Conservation (phyloP, 371 early-diverging fungal species). For the Rhizopus delemar region DNA sequence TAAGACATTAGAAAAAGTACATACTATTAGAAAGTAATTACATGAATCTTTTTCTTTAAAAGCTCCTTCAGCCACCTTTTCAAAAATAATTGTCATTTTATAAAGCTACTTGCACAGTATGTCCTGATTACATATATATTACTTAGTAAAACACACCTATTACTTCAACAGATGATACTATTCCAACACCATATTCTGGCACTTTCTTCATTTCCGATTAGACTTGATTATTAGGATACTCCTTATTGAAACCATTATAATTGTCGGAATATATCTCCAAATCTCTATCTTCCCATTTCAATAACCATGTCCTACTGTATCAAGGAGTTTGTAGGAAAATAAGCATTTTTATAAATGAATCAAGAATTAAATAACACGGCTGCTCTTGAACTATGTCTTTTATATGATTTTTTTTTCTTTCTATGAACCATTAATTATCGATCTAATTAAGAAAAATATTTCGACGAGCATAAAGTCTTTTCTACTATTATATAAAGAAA, state of each 20-base stretch:
- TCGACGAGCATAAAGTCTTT: conserved; percentile 10
- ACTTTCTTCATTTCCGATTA: conserved; percentile 8
- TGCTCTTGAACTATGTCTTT: conserved; percentile 6
- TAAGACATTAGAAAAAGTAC: conserved; percentile 6
- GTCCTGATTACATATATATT: conserved; percentile 9
- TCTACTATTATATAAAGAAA: conserved; percentile 9
- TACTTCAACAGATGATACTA: conserved; percentile 6
- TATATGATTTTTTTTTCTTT: conserved; percentile 7
- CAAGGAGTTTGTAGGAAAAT: conserved; percentile 3
- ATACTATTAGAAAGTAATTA: conserved; percentile 5
- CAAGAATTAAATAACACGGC: conserved; percentile 8
- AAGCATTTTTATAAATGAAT: conserved; percentile 9
- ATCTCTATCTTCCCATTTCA: conserved; percentile 8
- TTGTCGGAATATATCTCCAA: conserved; percentile 8
- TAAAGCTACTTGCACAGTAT: conserved; percentile 8
- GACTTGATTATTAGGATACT: conserved; percentile 5
- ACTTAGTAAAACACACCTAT: conserved; percentile 7
- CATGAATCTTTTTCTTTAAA: conserved; percentile 6
- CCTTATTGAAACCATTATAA: conserved; percentile 7
- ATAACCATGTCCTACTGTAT: conserved; percentile 8
- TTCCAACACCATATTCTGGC: conserved; percentile 8
- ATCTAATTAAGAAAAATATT: conserved; percentile 8
- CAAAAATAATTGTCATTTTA: conserved; percentile 5
- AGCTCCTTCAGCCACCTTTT: conserved; percentile 3
- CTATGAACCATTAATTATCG: conserved; percentile 8